phyloP scores from a whole-genome alignment of 345 rosid species.

The Brassica juncea region DNA sequence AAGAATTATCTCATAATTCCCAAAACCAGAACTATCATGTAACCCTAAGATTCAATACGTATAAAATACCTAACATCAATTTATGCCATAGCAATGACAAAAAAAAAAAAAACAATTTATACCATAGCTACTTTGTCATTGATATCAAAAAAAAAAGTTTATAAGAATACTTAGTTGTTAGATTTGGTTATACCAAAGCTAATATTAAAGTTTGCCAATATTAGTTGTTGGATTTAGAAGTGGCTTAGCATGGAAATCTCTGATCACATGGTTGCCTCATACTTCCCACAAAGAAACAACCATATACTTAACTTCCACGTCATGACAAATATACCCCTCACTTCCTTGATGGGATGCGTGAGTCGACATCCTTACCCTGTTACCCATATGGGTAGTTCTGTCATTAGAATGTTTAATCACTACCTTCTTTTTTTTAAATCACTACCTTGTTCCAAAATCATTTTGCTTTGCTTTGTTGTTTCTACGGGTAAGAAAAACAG shows the following conservation, averaged over 20 bases:
- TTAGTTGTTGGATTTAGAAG: conserved; percentile 21
- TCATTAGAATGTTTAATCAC: background rate
- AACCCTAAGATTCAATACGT: background rate
- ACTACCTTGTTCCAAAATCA: background rate
- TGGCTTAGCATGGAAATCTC: conserved; percentile 25
- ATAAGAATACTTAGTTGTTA: background rate
- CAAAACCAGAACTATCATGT: background rate
- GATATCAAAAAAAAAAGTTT: background rate
- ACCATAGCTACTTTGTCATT: background rate
- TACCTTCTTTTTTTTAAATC: background rate
- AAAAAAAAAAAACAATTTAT: background rate
- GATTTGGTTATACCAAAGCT: background rate
- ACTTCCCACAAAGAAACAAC: conserved; percentile 41
- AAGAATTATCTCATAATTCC: background rate
- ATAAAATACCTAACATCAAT: background rate
- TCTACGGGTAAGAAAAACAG: background rate
- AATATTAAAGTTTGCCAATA: background rate
- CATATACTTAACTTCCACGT: conserved; percentile 21
- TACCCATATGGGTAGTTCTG: background rate
- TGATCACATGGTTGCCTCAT: conserved; percentile 41
- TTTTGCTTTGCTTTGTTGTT: background rate
- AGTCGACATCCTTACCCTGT: conserved; percentile 14
- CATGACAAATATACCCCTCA: conserved; percentile 37
- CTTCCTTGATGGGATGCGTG: conserved; percentile 32
- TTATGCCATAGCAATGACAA: background rate